phyloP scores from a whole-genome alignment of 257 asterid genomes.

The Ajuga chamaepitys region DNA sequence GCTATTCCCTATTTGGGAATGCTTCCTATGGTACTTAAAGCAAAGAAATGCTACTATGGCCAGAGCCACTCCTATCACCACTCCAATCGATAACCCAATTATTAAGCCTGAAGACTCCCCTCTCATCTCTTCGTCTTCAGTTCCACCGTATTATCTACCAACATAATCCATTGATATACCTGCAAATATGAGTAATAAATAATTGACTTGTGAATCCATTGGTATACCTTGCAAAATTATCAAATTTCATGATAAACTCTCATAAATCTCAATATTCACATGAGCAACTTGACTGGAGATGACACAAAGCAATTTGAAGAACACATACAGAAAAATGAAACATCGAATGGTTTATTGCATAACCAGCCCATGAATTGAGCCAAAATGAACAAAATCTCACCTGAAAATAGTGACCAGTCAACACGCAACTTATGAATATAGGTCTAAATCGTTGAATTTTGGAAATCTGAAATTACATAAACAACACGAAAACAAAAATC shows the following conservation, averaged over 20 bases:
- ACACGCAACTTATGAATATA: not conserved
- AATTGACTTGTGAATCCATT: not conserved
- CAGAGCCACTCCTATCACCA: slow-evolving; percentile 73
- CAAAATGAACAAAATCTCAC: not conserved
- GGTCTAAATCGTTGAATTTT: slow-evolving; percentile 12
- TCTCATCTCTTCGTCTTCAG: slow-evolving; percentile 44
- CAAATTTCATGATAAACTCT: slow-evolving; percentile 11
- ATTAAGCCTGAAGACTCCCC: slow-evolving; percentile 56
- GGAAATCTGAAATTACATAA: not conserved
- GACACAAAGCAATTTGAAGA: not conserved
- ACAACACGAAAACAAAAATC: slow-evolving; percentile 5
- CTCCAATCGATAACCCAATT: slow-evolving; percentile 78
- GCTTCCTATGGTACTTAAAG: slow-evolving; percentile 49
- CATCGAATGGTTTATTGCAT: not conserved
- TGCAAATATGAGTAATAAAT: slow-evolving; percentile 16
- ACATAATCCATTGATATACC: slow-evolving; percentile 29
- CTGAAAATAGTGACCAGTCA: not conserved
- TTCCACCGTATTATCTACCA: slow-evolving; percentile 24
- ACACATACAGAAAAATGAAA: not conserved
- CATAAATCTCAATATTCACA: not conserved
- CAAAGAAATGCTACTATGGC: slow-evolving; percentile 61
- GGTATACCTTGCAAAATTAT: not conserved
- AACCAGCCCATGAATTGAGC: not conserved
- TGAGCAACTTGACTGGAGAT: not conserved
- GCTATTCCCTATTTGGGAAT: slow-evolving; percentile 65